Conservation (phyloP, 1,284 basidiomycete genomes). For the Exobasidium cylindrosporum region DNA sequence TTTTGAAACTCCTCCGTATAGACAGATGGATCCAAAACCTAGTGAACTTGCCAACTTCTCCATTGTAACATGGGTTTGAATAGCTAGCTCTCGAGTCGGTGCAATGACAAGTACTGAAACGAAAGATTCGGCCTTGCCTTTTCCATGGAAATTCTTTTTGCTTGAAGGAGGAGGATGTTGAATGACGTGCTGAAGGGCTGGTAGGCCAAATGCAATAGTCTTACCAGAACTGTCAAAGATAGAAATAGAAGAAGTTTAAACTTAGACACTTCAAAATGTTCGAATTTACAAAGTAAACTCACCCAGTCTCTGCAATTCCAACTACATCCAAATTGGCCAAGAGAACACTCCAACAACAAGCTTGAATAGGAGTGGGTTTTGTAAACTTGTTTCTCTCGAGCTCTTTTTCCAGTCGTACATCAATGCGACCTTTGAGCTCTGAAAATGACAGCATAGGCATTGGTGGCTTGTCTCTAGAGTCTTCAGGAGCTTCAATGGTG, state of each 20-base stretch:
- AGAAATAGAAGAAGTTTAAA: background rate
- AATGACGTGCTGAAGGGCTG: conserved; percentile 72
- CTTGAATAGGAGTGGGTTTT: conserved; percentile 91
- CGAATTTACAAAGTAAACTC: background rate
- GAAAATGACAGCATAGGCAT: conserved; percentile 71
- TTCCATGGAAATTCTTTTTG: conserved; percentile 33
- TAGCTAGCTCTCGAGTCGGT: conserved; percentile 88
- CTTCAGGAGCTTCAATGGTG: conserved; percentile 52
- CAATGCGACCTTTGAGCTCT: conserved; percentile 68
- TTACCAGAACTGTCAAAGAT: conserved; percentile 64
- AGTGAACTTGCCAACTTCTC: conserved; percentile 72
- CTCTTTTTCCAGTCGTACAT: conserved; percentile 60
- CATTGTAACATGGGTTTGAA: conserved; percentile 88
- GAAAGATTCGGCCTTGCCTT: conserved; percentile 53
- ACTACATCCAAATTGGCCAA: conserved; percentile 81
- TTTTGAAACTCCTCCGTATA: conserved; percentile 91
- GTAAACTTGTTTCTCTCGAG: conserved; percentile 70
- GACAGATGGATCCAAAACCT: conserved; percentile 74
- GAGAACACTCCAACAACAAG: conserved; percentile 89
- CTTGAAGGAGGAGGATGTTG: background rate
- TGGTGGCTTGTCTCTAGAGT: conserved; percentile 57
- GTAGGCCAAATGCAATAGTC: conserved; percentile 92
- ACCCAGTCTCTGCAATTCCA: conserved; percentile 93
- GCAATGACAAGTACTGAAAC: conserved; percentile 82
- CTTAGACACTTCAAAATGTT: too few relatives aligned